Evolutionary conservation across 1,139 yeast genomes (phyloP).

Genomic region (Debaryomyces psychrophilus): DNA sequence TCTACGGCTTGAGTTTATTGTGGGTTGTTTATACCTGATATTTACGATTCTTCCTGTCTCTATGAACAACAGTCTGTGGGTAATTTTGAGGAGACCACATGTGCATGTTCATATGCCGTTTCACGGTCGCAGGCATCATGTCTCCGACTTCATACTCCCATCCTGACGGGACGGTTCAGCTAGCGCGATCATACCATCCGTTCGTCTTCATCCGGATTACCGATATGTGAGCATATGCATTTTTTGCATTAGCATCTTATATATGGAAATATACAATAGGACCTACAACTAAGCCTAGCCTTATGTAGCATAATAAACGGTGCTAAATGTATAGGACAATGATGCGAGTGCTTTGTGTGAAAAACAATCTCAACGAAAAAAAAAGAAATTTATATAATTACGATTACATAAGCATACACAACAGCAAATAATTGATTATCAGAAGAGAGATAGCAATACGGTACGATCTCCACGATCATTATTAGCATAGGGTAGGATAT

Average conservation of each 20-base stretch:
- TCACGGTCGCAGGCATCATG: neutral
- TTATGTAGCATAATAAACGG: neutral
- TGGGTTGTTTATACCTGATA: neutral
- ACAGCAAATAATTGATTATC: slow-evolving; percentile 1
- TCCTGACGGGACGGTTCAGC: neutral
- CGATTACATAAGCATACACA: slow-evolving; percentile 2
- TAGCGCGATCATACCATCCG: neutral
- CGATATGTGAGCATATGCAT: neutral
- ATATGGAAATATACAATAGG: neutral
- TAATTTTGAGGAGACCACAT: neutral
- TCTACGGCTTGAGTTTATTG: neutral
- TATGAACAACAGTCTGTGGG: neutral
- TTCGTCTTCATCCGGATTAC: neutral
- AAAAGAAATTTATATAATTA: neutral
- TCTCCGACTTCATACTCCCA: neutral
- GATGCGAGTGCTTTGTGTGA: neutral
- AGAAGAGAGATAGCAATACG: neutral
- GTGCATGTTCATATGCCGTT: neutral
- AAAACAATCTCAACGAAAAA: neutral
- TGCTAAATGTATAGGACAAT: neutral
- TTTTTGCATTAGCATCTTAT: neutral
- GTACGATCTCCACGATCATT: neutral
- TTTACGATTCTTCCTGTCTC: neutral
- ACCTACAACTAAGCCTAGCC: neutral
- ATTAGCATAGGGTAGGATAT: neutral